These are phyloP conservation scores for Ascochyta clinopodiicola DNA, from an alignment of 2,329 filamentous ascomycete species.

Conservation along the genomic window DNA sequence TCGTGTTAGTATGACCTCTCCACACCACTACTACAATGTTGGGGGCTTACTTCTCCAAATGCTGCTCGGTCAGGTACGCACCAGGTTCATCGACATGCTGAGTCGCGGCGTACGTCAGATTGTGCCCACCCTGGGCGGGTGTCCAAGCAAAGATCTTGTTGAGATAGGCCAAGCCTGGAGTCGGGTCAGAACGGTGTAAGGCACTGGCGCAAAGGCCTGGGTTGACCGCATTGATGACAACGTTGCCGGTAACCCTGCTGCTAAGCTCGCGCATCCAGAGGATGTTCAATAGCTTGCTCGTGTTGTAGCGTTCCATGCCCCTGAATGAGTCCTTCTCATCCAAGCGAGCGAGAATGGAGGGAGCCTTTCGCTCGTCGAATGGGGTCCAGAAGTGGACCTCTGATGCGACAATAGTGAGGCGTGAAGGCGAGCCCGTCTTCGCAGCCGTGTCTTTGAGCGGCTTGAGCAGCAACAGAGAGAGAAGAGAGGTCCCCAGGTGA, in stretches of 20 bases:
- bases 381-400: constrained; percentile 35
- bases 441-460: constrained; percentile 50
- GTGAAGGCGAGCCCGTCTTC: constrained; percentile 36
- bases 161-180: constrained; percentile 17
- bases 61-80: constrained; percentile 27
- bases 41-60: not conserved
- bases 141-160: constrained; percentile 21
- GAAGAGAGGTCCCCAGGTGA: constrained; percentile 21
- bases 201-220: constrained; percentile 27
- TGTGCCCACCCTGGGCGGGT: constrained; percentile 18
- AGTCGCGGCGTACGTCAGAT: constrained; percentile 18
- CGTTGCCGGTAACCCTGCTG: not conserved
- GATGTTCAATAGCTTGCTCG: constrained; percentile 26
- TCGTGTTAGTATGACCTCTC: not conserved
- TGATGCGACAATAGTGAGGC: constrained; percentile 56
- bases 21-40: too few species aligned
- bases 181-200: constrained; percentile 21
- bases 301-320: constrained; percentile 23
- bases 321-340: constrained; percentile 23
- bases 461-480: constrained; percentile 44
- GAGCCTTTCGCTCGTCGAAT: constrained; percentile 23
- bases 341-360: constrained; percentile 20
- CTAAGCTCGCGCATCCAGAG: constrained; percentile 25
- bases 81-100: constrained; percentile 21
- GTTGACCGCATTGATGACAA: constrained; percentile 28